Base-by-base conservation (phyloP, 192 early-diverging fungal species). In the Hyaloraphidium curvatum region DNA sequence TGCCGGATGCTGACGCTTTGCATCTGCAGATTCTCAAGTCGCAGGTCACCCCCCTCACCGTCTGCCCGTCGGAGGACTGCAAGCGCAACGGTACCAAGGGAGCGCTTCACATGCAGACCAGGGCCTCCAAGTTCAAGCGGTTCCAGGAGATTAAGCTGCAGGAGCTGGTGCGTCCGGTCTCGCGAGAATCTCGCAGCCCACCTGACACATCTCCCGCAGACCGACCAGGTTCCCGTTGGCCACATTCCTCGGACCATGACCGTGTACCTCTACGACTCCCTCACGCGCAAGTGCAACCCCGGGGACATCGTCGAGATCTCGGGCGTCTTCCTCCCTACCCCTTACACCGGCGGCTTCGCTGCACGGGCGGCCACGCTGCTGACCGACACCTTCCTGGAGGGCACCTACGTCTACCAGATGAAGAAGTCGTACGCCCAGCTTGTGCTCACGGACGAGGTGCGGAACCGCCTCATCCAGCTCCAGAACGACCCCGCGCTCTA, bases 161-260 rank as follows among this genome's bases (percentile, higher is more conserved):
- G 67, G 93, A 97, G 63, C 64, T 91, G 74, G 84, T 86, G 71
- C 40, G 33, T 11, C 33, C n/a, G n/a, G 9, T n/a, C 7, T 37
- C n/a, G n/a, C n/a, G n/a, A n/a, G n/a, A n/a, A n/a, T n/a, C n/a
- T n/a, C n/a, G n/a, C n/a, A n/a, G n/a, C n/a, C n/a, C n/a, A n/a
- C n/a, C n/a, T n/a, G n/a, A n/a, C n/a, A n/a, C 33, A n/a, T 11
- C 40, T 2, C n/a, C 14, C 27, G 7, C 53, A 83, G 80, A 83
- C 91, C 22, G 89, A 97, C 67, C 93, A 97, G 81, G 89, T 97
- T 17, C 93, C 93, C 48, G 91, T 93, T 65, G 93, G 93, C 54
- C 89, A 93, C 65, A 97, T 97, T 64, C 93, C 93, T 54, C 80
- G 93, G 37, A 78, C 84, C 27, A 91, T 97, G 79, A 87, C 83